Percentiles rank a stretch among this genome's conserved stretches.
phyloP scores from a whole-genome alignment of 1,139 yeast genomes.

The Lodderomyces margitis region DNA sequence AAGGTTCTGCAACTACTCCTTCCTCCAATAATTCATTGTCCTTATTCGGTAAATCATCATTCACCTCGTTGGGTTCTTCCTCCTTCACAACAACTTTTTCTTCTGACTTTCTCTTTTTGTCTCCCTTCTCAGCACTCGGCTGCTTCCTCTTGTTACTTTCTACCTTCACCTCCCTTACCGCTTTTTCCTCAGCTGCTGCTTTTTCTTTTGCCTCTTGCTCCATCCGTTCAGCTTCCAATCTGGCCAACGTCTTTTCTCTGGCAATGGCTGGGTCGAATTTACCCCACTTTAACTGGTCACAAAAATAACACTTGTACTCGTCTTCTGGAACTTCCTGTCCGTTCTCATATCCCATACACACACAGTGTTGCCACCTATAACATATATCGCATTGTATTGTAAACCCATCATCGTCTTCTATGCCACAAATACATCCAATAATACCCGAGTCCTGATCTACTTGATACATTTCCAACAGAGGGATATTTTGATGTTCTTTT shows the following conservation, averaged over 20 bases:
- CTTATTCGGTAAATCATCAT: slow-evolving; percentile 31
- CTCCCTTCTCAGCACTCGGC: slow-evolving; percentile 26
- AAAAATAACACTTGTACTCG: slow-evolving; percentile 72
- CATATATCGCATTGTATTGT: slow-evolving; percentile 93
- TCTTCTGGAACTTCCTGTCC: slow-evolving; percentile 80
- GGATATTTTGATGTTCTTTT: slow-evolving; percentile 16
- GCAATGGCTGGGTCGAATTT: slow-evolving; percentile 46
- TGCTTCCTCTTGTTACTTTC: slow-evolving; percentile 25
- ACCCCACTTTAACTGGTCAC: slow-evolving; percentile 59
- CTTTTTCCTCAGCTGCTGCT: neutral
- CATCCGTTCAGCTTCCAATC: slow-evolving; percentile 23
- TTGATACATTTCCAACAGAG: slow-evolving; percentile 46
- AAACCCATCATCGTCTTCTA: slow-evolving; percentile 90
- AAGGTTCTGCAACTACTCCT: slow-evolving; percentile 46
- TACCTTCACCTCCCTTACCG: slow-evolving; percentile 1
- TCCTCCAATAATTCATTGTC: slow-evolving; percentile 41
- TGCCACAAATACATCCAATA: slow-evolving; percentile 87
- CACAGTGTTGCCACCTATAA: slow-evolving; percentile 92
- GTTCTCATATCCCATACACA: slow-evolving; percentile 76
- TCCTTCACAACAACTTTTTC: slow-evolving; percentile 11
- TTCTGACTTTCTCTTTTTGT: slow-evolving; percentile 22
- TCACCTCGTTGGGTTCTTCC: slow-evolving; percentile 11
- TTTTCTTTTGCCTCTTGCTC: slow-evolving; percentile 9
- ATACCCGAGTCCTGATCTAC: slow-evolving; percentile 80
- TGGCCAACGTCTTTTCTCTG: slow-evolving; percentile 32